Evolutionary conservation across 1,284 basidiomycete genomes (phyloP), one percentile per base, ranked within the genome.

Genomic region (Xerocomus nothofagi): DNA sequence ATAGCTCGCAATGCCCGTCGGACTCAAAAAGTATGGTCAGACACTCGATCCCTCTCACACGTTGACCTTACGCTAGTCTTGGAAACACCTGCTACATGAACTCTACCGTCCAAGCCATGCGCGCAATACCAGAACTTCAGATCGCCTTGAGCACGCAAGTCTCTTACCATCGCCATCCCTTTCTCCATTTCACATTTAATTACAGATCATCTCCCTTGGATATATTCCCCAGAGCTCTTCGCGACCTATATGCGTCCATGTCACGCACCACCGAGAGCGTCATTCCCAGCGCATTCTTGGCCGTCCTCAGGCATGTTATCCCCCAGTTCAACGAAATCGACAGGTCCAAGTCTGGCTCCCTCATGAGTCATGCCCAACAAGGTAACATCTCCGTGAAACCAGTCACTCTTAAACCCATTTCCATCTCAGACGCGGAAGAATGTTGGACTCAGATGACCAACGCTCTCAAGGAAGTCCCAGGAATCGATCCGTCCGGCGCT

Each of bases 61-160:
- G 18, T 24, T 6, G 15, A 33, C 21, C 20, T 41, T 20, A 33
- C 17, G 18, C 32, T 27, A 84, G 81, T 61, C 72, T 91, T 38
- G 93, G 93, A 33, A 95, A 95, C 66, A 95, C 92, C 0, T 95
- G 93, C 63, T 98, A 98, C 71, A 91, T 98, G 84, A 98, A 98
- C 65, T 86, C 96, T 6, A 94, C 92, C 0, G 75, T 99, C 2
- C 96, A 99, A 73, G 88, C 92, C 14, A 78, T 99, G 55, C 86
- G 93, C 17, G 84, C 88, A 3, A 89, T 99, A 47, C 93, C 94
- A 0, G 93, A 98, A 62, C 78, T 99, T 2, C 86, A 89, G 59
- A 67, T 73, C 1, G 86, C 89, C 2, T 75, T 96, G 18, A 69
- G 68, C 54, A 69, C 69, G 83, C 88, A 63, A 60, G 81, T 70